Conservation (phyloP, 2,329 filamentous ascomycete species). For the Dothidotthia symphoricarpi region DNA sequence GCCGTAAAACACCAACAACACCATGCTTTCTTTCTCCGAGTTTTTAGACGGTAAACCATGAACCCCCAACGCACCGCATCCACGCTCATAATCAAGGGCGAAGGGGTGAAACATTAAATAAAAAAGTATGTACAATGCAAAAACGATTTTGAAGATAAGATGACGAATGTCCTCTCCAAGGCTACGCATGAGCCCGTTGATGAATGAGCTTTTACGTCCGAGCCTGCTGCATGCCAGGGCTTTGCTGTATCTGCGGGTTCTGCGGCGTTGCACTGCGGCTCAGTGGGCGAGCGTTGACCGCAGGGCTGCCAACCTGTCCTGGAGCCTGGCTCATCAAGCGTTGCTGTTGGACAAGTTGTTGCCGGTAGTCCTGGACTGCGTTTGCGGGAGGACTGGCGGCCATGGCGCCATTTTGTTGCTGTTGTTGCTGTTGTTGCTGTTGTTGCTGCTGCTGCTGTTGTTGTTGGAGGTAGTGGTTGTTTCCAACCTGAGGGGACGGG, state of each 20-base stretch:
- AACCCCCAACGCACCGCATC: no score
- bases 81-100: background rate
- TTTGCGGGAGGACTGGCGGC: conserved; percentile 33
- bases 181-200: no score
- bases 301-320: conserved; percentile 35
- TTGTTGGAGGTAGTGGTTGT: conserved; percentile 33
- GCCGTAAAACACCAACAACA: no score
- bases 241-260: conserved; percentile 36
- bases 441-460: no score
- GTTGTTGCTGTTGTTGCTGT: conserved; percentile 37
- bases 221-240: conserved; percentile 35
- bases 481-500: conserved; percentile 33
- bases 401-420: conserved; percentile 32
- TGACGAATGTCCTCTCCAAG: background rate
- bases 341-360: conserved; percentile 40
- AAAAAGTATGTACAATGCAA: no score
- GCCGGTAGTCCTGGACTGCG: conserved; percentile 39
- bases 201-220: conserved; percentile 12
- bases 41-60: conserved; percentile 14
- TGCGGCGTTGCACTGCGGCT: conserved; percentile 43
- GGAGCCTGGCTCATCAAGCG: conserved; percentile 38
- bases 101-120: conserved; percentile 3
- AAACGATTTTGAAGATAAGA: no score
- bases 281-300: conserved; percentile 30
- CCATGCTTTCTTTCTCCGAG: no score